Percentiles rank a stretch among this genome's conserved stretches.
Evolutionary conservation across 345 rosid species (phyloP).

Genomic region (Raphanus raphanistrum): DNA sequence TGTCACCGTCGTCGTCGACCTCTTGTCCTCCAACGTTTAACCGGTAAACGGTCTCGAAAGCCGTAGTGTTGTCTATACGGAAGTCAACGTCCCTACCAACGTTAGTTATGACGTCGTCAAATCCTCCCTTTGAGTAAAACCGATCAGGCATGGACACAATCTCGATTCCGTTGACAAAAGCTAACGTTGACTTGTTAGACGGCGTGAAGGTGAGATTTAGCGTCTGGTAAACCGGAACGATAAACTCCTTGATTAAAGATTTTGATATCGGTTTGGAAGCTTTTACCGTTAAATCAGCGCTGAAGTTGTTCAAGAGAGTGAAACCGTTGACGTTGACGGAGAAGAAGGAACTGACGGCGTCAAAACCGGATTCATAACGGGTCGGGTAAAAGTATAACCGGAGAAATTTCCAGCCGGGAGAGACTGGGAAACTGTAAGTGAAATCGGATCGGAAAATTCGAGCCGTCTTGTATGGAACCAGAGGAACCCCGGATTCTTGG

Average conservation of each 20-base stretch:
- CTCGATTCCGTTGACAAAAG: neutral
- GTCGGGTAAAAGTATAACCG: constrained; percentile 38
- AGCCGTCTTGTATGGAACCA: constrained; percentile 33
- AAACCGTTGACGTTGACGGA: constrained; percentile 28
- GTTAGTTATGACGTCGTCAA: neutral
- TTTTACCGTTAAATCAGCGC: constrained; percentile 21
- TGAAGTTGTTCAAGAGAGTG: constrained; percentile 43
- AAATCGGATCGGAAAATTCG: constrained; percentile 30
- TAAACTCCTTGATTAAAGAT: constrained; percentile 25
- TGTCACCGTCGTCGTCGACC: neutral
- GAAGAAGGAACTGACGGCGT: constrained; percentile 5
- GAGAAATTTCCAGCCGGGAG: neutral
- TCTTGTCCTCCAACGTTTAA: constrained; percentile 30
- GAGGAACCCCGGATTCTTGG: neutral
- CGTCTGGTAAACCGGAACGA: constrained; percentile 9
- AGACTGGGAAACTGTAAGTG: constrained; percentile 25
- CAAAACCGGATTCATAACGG: constrained; percentile 9
- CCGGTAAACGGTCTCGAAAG: constrained; percentile 42
- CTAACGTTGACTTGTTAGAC: constrained; percentile 11
- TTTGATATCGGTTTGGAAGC: neutral
- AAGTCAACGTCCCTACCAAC: neutral
- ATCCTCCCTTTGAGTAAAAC: neutral
- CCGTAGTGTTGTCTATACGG: neutral
- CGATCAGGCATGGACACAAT: neutral
- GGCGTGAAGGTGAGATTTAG: constrained; percentile 47